Conservation (phyloP, 192 early-diverging fungal species). For the Entomortierella lignicola region DNA sequence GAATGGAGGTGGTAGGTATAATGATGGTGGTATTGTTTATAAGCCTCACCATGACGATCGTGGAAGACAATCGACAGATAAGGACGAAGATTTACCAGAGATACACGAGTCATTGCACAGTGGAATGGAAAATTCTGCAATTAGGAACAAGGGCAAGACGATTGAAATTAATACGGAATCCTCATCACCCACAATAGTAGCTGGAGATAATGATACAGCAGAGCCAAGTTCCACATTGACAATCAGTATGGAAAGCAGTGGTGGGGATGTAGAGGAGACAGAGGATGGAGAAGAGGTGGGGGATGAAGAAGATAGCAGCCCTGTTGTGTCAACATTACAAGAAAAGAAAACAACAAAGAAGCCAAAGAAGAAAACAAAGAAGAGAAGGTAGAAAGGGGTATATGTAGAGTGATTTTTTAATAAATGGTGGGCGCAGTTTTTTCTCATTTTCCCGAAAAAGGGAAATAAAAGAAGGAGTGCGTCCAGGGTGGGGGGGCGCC, state of each 20-base stretch:
- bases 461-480: too few relatives aligned
- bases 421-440: too few relatives aligned
- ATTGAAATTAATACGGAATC: constrained; percentile 1
- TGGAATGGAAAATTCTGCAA: not conserved
- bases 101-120: not conserved
- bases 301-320: not conserved
- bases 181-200: not conserved
- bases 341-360: constrained; percentile 22
- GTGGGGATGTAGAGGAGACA: not conserved
- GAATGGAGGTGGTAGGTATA: not conserved
- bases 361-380: constrained; percentile 36
- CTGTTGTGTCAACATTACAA: not conserved
- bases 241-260: constrained; percentile 9
- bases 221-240: not conserved
- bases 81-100: not conserved
- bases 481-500: too few relatives aligned
- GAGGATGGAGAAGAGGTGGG: constrained; percentile 16
- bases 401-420: not conserved
- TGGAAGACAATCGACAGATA: too few relatives aligned
- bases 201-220: not conserved
- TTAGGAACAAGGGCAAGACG: not conserved
- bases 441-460: too few relatives aligned
- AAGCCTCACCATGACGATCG: not conserved
- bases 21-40: constrained; percentile 2
- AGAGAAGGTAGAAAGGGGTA: constrained; percentile 29